Evolutionary conservation across 2,329 filamentous ascomycete species (phyloP).

Genomic region (Diplodia scrobiculata): DNA sequence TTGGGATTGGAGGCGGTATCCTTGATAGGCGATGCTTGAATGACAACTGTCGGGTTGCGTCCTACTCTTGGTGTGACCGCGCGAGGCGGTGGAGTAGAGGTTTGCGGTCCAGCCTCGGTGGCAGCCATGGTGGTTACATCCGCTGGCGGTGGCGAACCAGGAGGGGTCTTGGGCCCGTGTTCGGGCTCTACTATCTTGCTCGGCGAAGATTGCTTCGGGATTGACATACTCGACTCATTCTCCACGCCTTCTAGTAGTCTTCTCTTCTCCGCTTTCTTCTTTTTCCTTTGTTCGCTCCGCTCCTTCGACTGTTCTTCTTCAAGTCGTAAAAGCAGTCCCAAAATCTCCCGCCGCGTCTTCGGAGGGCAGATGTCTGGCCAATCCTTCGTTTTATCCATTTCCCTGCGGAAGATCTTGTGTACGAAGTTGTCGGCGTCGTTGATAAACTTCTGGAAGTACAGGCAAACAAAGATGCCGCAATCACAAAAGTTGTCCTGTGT

Average conservation of each 20-base stretch:
- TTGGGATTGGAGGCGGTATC: neutral
- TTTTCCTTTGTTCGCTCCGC: conserved; percentile 45
- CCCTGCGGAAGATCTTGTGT: conserved; percentile 63
- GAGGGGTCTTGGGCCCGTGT: neutral
- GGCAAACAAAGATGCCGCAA: conserved; percentile 83
- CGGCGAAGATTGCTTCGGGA: neutral
- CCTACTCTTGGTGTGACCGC: neutral
- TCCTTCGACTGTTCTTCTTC: conserved; percentile 59
- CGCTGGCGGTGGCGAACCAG: neutral
- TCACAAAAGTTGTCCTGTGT: conserved; percentile 82
- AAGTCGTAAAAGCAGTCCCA: conserved; percentile 65
- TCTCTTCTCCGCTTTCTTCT: neutral
- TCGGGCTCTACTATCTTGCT: neutral
- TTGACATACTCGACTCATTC: no score
- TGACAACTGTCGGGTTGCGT: neutral
- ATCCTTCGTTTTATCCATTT: conserved; percentile 60
- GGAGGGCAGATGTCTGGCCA: conserved; percentile 60
- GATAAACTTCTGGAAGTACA: conserved; percentile 82
- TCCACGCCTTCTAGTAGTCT: neutral
- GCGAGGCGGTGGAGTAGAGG: neutral
- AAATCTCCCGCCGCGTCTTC: conserved; percentile 65
- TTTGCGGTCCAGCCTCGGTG: neutral
- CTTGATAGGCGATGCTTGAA: neutral
- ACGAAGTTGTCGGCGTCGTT: conserved; percentile 72
- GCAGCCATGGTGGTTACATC: neutral